These are phyloP conservation scores for Postia placenta DNA, from an alignment of 768 basidiomycete species.

Conservation along the genomic window DNA sequence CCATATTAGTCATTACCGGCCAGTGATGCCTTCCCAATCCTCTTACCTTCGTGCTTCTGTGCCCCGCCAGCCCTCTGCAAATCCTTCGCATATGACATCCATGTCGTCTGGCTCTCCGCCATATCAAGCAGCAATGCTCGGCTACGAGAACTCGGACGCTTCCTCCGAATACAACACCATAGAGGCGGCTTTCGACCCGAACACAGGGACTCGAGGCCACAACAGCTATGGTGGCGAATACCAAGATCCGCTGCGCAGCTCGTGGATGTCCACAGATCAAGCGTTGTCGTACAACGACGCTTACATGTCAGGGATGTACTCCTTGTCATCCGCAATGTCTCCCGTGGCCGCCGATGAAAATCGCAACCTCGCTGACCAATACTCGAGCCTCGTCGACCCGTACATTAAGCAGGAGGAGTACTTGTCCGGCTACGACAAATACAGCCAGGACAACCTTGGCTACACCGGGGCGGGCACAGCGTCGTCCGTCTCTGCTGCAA, in stretches of 20 bases:
- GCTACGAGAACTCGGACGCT: neutral
- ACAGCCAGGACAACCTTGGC: neutral
- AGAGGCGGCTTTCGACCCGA: neutral
- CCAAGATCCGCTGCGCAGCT: neutral
- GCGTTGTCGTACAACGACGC: neutral
- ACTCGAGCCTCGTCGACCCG: neutral
- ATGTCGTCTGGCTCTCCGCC: too few species aligned
- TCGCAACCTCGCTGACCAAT: neutral
- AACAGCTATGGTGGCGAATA: neutral
- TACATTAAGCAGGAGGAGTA: constrained; percentile 5
- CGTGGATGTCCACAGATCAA: neutral
- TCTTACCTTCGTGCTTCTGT: constrained; percentile 10
- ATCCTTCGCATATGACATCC: constrained; percentile 5
- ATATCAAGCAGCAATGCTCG: too few species aligned
- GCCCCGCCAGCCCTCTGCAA: constrained; percentile 6
- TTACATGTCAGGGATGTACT: neutral
- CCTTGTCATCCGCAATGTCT: neutral
- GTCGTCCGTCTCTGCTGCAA: neutral
- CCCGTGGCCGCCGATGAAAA: neutral
- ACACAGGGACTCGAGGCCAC: neutral
- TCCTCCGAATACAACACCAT: neutral
- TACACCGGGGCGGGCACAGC: neutral
- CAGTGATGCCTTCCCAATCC: constrained; percentile 9
- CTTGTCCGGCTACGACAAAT: neutral
- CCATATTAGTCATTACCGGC: constrained; percentile 9